These are phyloP conservation scores for Kluyveromyces aestuarii DNA, from an alignment of 805 yeast genomes.

Conservation along the genomic window DNA sequence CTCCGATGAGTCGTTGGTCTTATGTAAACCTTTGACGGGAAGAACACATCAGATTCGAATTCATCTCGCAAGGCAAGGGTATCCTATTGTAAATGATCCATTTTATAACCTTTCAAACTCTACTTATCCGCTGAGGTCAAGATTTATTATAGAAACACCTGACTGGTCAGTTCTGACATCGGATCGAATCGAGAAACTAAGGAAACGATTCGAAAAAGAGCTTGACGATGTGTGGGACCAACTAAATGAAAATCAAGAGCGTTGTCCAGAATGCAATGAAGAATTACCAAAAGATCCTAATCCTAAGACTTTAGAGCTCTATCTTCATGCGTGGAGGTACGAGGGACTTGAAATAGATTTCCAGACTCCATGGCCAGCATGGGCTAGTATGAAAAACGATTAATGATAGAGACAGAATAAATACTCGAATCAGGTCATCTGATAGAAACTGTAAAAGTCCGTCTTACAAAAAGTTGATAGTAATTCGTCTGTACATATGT, in stretches of 20 bases:
- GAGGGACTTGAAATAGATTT: conserved; percentile 29
- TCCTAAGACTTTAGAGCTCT: conserved; percentile 20
- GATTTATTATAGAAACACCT: conserved; percentile 13
- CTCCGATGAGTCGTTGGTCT: conserved; percentile 44
- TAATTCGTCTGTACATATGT: not conserved
- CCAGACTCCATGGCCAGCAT: conserved; percentile 37
- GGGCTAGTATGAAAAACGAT: conserved; percentile 27
- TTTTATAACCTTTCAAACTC: conserved; percentile 34
- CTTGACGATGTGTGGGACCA: conserved; percentile 4
- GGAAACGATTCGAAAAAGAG: conserved; percentile 6
- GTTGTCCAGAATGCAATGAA: conserved; percentile 21
- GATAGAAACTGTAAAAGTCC: no score
- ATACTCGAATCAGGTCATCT: no score
- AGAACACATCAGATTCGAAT: conserved; percentile 94
- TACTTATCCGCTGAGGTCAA: conserved; percentile 16
- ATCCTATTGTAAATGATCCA: conserved; percentile 86
- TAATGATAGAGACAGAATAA: no score
- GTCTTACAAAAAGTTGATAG: not conserved
- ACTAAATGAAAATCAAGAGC: conserved; percentile 9
- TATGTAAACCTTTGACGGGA: conserved; percentile 85
- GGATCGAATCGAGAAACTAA: conserved; percentile 4
- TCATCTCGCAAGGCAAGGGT: conserved; percentile 77
- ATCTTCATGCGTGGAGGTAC: conserved; percentile 31
- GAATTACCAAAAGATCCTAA: conserved; percentile 18
- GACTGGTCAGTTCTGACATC: conserved; percentile 11